Evolutionary conservation across 202 grass and related monocot genomes (phyloP), one percentile per base, ranked within the genome.

Genomic region (Cymbopogon flexuosus): DNA sequence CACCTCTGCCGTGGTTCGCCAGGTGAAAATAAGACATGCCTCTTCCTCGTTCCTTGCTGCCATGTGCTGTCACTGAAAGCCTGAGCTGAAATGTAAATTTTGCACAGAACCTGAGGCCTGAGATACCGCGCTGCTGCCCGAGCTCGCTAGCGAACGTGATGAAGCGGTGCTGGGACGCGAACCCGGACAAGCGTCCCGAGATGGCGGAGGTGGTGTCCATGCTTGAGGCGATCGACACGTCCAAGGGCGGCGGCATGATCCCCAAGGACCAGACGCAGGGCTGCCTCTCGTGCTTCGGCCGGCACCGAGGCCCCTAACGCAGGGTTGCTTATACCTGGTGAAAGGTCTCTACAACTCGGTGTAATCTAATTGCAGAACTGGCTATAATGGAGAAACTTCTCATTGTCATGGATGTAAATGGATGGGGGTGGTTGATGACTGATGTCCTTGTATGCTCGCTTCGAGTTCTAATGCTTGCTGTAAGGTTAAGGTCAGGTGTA

Each of bases 91-190:
- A 18, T 3, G 15, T 23, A 59, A 19, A 19, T 34, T 75, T 19
- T 72, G 22, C 64, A 37, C 91, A 96, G 96, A 99, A 99, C 75
- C 76, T 99, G 87, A 91, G 96, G 90, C 96, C 96, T 13, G 96
- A 99, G 84, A 99, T 99, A 73, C 96, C 96, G 7, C 88, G 96
- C 68, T 99, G 92, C 79, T 96, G 96, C 65, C 94, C 94, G 5
- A 97, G 86, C 75, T 81, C 96, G 39, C 41, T 99, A 34, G 92
- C 90, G 22, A 88, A 91, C 70, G 90, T 96, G 80, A 99, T 99
- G 96, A 99, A 93, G 59, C 86, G 90, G 10, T 99, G 96, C 83
- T 99, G 96, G 96, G 96, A 99, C 31, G 96, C 92, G 10, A 99
- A 91, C 83, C 81, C 90, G 2, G 96, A 96, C 74, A 96, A 84